Base-by-base conservation (phyloP, 169 alveolate genomes). In the Fabrea salina region DNA sequence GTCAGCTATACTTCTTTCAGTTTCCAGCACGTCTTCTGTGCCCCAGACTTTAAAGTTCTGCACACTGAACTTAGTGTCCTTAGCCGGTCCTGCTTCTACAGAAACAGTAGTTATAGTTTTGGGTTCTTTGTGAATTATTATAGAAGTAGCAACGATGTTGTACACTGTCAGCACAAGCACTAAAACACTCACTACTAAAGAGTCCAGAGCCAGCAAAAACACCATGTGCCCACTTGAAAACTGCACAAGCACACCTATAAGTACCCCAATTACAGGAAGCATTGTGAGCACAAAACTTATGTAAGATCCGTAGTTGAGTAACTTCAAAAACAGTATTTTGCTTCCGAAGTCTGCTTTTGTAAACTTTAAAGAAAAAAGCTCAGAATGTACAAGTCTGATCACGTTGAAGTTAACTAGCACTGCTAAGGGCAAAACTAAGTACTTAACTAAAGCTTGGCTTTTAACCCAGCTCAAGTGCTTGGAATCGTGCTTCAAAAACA, bases 301-400 rank as follows among this genome's bases (percentile, higher is more conserved):
- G 3, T 47, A 50, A 30, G 39, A 22, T 4, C 30, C n/a, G 19
- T n/a, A 25, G 0, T 47, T 5, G 25, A 70, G 35, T 25, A 66
- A 66, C 49, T 47, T 70, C 2, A 22, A 1, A 2, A 70, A 11
- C 5, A 32, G 41, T 27, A 66, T 47, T 49, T 70, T 70, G 27
- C 37, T 70, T n/a, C 49, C 79, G 27, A 27, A 39, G n/a, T 5
- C 49, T 19, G 79, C 79, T 22, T 70, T 41, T 22, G 30, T n/a
- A 70, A 37, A 70, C 7, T 19, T 27, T 6, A 25, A 27, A 8
- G 50, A 44, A 47, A 70, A 70, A 4, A 70, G 16, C 1, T 47
- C 30, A 2, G 50, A 44, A 0, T 6, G 25, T 4, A 43, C 25
- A 4, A 70, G 5, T 30, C 66, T 1, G 2, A 70, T 50, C 6